Conservation (phyloP, 2,329 filamentous ascomycete species). For the Calonectria pteridis region DNA sequence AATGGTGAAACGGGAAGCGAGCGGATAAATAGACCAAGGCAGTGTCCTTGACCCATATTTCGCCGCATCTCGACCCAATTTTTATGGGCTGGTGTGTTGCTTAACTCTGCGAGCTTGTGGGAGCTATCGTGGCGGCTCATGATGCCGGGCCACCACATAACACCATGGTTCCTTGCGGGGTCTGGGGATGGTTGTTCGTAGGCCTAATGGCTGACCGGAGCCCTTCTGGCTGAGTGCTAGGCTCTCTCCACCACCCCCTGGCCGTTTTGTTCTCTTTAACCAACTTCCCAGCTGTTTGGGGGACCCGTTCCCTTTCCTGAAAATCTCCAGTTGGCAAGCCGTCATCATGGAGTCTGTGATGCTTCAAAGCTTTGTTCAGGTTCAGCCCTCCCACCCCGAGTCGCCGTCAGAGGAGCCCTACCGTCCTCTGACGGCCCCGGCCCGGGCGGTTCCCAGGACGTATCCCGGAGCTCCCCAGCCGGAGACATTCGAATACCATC, state of each 20-base stretch:
- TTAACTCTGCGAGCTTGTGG: background rate
- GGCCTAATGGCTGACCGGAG: slow-evolving; percentile 1
- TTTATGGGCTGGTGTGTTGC: slow-evolving; percentile 10
- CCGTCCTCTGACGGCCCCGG: slow-evolving; percentile 46
- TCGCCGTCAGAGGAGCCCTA: slow-evolving; percentile 36
- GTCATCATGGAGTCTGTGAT: slow-evolving; percentile 51
- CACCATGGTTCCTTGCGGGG: slow-evolving; percentile 16
- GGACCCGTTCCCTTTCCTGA: background rate
- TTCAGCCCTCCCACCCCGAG: slow-evolving; percentile 43
- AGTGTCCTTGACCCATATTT: slow-evolving; percentile 26
- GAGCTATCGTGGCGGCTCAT: slow-evolving; percentile 14
- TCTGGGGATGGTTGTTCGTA: background rate
- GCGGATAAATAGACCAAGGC: background rate
- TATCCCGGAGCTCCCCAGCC: slow-evolving; percentile 54
- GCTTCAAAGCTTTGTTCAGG: slow-evolving; percentile 49
- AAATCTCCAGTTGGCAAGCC: background rate
- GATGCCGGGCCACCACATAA: slow-evolving; percentile 2
- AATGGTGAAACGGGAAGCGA: background rate
- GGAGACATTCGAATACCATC: slow-evolving; percentile 47
- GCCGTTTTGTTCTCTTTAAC: background rate
- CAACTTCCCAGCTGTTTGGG: background rate
- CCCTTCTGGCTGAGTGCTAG: slow-evolving; percentile 4
- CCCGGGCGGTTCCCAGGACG: slow-evolving; percentile 53
- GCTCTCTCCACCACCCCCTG: background rate
- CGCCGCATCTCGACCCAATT: slow-evolving; percentile 15